phyloP scores from a whole-genome alignment of 2,329 filamentous ascomycete genomes.

The Grosmannia serpens region DNA sequence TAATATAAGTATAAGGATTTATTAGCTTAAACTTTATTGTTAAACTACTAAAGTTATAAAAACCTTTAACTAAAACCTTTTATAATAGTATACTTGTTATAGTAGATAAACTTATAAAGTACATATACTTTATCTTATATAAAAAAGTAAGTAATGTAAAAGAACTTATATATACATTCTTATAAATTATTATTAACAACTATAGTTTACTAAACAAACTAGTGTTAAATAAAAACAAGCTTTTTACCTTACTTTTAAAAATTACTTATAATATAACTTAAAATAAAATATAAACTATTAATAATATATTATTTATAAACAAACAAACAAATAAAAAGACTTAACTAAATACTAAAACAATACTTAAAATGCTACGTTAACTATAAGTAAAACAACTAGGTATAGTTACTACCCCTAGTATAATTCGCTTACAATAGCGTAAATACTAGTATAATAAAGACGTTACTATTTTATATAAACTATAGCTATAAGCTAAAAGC shows the following conservation, averaged over 20 bases:
- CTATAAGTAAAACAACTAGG: neutral
- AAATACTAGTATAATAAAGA: neutral
- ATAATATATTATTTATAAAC: no score
- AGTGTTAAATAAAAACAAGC: neutral
- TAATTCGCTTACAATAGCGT: neutral
- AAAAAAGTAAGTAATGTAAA: neutral
- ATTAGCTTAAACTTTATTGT: neutral
- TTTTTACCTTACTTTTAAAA: neutral
- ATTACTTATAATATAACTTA: no score
- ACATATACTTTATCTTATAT: neutral
- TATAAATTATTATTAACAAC: neutral
- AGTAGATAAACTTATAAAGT: neutral
- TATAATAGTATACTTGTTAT: neutral
- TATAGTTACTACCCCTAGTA: neutral
- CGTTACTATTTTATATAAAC: neutral
- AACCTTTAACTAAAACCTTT: neutral
- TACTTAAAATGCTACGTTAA: neutral
- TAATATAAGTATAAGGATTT: neutral
- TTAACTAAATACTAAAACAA: no score
- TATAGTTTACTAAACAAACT: no score
- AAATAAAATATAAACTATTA: no score
- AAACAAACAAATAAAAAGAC: no score
- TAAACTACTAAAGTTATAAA: neutral
- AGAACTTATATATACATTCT: neutral
- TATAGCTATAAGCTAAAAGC: no score